phyloP scores from a whole-genome alignment of 2,329 filamentous ascomycete species.

The Nannizzia gypsea region DNA sequence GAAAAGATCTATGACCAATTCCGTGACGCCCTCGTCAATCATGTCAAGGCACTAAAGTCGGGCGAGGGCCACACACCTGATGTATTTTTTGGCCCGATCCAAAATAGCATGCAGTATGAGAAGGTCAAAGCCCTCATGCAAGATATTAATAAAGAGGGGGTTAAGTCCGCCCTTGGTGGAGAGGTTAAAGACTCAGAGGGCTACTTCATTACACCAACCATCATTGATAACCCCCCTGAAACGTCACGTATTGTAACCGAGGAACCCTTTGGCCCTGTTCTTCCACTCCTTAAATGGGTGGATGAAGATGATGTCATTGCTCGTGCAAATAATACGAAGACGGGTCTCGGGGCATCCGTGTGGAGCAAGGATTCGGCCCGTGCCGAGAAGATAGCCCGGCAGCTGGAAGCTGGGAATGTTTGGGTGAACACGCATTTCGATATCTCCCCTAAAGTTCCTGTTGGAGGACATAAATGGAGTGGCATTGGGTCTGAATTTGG shows the following conservation, averaged over 20 bases:
- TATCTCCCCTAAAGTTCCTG: conserved; percentile 33
- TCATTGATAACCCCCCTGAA: conserved; percentile 44
- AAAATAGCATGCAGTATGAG: conserved; percentile 51
- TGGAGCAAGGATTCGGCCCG: conserved; percentile 40
- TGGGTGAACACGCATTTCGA: conserved; percentile 45
- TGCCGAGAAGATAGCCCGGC: conserved; percentile 37
- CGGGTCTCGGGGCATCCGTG: conserved; percentile 44
- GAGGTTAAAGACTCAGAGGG: conserved; percentile 29
- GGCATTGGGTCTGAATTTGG: conserved; percentile 25
- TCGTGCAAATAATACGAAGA: conserved; percentile 38
- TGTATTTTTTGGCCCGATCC: conserved; percentile 47
- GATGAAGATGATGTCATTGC: conserved; percentile 35
- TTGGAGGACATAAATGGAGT: conserved; percentile 25
- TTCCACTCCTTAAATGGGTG: conserved; percentile 48
- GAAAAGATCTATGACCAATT: conserved; percentile 42
- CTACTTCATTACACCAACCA: conserved; percentile 45
- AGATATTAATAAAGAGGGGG: conserved; percentile 43
- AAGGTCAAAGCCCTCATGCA: conserved; percentile 43
- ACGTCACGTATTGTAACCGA: conserved; percentile 42
- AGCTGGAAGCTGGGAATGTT: conserved; percentile 43
- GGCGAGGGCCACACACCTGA: conserved; percentile 25
- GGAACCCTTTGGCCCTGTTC: conserved; percentile 50
- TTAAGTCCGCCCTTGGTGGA: conserved; percentile 41
- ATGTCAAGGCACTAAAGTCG: conserved; percentile 18
- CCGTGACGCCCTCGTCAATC: conserved; percentile 34